Evolutionary conservation across 192 early-diverging fungal species (phyloP).

Genomic region (Rhizophagus prolifer): DNA sequence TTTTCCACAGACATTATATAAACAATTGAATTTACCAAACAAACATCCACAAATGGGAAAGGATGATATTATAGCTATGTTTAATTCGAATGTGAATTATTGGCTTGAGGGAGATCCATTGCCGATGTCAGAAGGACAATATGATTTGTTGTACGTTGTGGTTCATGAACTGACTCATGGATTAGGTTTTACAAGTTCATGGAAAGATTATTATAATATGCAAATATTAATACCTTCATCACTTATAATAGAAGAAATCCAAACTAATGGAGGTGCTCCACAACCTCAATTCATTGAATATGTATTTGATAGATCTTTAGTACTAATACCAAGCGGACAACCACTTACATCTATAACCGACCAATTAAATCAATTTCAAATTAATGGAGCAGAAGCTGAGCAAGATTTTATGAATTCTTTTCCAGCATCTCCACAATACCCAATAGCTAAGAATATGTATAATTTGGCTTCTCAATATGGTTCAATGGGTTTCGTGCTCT

Average conservation of each 20-base stretch:
- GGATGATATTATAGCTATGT: conserved; percentile 39
- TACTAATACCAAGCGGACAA: neutral
- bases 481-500: neutral
- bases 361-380: neutral
- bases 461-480: neutral
- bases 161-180: too few relatives aligned
- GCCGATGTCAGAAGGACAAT: too few relatives aligned
- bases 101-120: neutral
- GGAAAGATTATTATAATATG: neutral
- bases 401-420: neutral
- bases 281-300: neutral
- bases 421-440: neutral
- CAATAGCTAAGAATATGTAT: neutral
- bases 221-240: neutral
- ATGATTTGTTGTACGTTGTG: too few relatives aligned
- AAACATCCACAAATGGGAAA: conserved; percentile 23
- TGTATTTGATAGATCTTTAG: neutral
- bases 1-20: conserved; percentile 45
- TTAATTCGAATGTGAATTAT: conserved; percentile 37
- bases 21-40: conserved; percentile 34
- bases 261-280: too few relatives aligned
- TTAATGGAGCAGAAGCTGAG: neutral
- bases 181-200: too few relatives aligned
- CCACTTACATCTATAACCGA: neutral
- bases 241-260: neutral